Evolutionary conservation across 2,329 filamentous ascomycete genomes (phyloP).

Genomic region (Stenocarpella maydis): DNA sequence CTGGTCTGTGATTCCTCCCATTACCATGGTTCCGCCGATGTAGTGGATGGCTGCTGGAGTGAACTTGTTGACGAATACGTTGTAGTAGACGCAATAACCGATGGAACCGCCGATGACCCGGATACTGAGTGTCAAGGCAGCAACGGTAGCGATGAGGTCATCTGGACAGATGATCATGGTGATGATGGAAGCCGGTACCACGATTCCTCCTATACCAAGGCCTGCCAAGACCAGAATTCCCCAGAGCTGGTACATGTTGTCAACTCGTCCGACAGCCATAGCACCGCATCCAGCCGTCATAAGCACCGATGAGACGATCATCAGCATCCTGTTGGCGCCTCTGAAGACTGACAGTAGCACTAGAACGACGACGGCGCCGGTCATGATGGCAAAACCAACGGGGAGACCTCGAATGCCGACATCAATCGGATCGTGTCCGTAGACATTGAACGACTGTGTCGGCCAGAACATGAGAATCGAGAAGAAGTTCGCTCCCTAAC

Average conservation of each 20-base stretch:
- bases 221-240: slow-evolving; percentile 67
- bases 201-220: slow-evolving; percentile 72
- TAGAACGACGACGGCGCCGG: slow-evolving; percentile 66
- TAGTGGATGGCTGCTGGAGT: slow-evolving; percentile 52
- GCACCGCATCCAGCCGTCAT: slow-evolving; percentile 72
- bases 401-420: slow-evolving; percentile 73
- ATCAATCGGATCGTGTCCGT: slow-evolving; percentile 68
- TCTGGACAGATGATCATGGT: slow-evolving; percentile 75
- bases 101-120: slow-evolving; percentile 73
- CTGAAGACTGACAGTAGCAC: slow-evolving; percentile 61
- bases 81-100: slow-evolving; percentile 68
- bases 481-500: slow-evolving; percentile 63
- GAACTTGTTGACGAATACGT: slow-evolving; percentile 60
- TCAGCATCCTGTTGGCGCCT: slow-evolving; percentile 67
- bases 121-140: slow-evolving; percentile 73
- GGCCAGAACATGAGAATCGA: slow-evolving; percentile 68
- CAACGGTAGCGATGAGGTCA: slow-evolving; percentile 74
- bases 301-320: slow-evolving; percentile 65
- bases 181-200: slow-evolving; percentile 73
- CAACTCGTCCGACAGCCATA: slow-evolving; percentile 55
- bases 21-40: slow-evolving; percentile 59
- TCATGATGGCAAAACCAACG: slow-evolving; percentile 69
- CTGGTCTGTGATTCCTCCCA: slow-evolving; percentile 58
- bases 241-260: slow-evolving; percentile 60
- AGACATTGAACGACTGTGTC: slow-evolving; percentile 70